Evolutionary conservation across 2,329 filamentous ascomycete species (phyloP).

Genomic region (Alternaria incomplexa): DNA sequence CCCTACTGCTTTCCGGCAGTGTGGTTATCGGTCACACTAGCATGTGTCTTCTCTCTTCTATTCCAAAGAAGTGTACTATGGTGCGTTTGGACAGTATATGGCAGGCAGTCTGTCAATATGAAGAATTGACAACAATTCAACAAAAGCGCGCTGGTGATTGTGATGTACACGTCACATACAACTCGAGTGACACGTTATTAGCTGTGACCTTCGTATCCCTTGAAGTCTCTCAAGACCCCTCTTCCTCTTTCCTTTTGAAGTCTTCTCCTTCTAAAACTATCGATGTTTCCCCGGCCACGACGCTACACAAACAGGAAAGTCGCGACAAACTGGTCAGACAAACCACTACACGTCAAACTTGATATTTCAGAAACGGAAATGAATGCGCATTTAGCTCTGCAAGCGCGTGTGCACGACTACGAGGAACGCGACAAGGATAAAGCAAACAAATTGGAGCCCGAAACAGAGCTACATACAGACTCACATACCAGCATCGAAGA

Average conservation of each 20-base stretch:
- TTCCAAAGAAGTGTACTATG: not conserved
- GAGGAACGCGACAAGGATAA: not conserved
- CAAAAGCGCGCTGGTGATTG: not conserved
- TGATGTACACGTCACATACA: not conserved
- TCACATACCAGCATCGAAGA: not conserved
- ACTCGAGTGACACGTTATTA: not conserved
- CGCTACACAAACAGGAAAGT: not conserved
- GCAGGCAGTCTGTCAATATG: not conserved
- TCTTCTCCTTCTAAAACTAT: not conserved
- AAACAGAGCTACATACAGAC: not conserved
- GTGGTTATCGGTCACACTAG: not conserved
- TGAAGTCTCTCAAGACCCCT: not conserved
- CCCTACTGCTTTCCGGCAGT: too few relatives aligned
- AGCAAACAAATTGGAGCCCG: not conserved
- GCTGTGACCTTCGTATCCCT: not conserved
- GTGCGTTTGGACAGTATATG: not conserved
- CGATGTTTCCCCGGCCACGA: not conserved
- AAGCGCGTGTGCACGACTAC: conserved; percentile 1
- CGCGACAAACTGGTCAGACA: not conserved
- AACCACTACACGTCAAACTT: not conserved
- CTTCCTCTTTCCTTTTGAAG: not conserved
- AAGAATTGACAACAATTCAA: not conserved
- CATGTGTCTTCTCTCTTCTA: not conserved
- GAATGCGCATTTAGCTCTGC: not conserved
- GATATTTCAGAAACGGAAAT: not conserved